phyloP scores from a whole-genome alignment of 75 land plant species.

The Sequoia sempervirens region DNA sequence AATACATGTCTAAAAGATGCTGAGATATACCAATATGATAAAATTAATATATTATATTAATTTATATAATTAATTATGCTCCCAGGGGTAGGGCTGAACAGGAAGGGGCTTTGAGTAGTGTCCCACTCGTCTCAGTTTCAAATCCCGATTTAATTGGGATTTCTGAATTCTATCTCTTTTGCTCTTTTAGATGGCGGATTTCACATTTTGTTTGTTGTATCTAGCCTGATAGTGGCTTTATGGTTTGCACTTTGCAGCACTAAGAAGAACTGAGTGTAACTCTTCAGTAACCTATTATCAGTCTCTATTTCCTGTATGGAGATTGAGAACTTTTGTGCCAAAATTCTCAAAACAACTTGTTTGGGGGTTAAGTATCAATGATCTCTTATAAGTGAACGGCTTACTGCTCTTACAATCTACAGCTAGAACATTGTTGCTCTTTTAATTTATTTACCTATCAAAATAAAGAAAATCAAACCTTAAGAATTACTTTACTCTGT shows the following conservation, averaged over 20 bases:
- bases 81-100: no score
- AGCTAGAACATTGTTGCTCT: background rate
- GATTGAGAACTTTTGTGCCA: background rate
- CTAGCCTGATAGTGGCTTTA: background rate
- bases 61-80: no score
- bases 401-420: background rate
- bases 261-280: background rate
- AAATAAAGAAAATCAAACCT: background rate
- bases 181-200: no score
- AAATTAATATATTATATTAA: no score
- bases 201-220: background rate
- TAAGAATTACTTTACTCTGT: background rate
- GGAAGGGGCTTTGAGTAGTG: no score
- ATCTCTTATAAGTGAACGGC: background rate
- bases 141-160: no score
- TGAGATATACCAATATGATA: no score
- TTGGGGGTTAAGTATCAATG: background rate
- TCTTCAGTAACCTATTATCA: background rate
- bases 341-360: background rate
- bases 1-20: no score
- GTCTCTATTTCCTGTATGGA: background rate
- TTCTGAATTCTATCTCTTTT: no score
- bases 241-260: background rate
- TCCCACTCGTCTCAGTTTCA: no score
- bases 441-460: background rate